These are phyloP conservation scores for Pleurozium schreberi DNA, from an alignment of 225 moss, liverwort and hornwort genomes.

Conservation along the genomic window DNA sequence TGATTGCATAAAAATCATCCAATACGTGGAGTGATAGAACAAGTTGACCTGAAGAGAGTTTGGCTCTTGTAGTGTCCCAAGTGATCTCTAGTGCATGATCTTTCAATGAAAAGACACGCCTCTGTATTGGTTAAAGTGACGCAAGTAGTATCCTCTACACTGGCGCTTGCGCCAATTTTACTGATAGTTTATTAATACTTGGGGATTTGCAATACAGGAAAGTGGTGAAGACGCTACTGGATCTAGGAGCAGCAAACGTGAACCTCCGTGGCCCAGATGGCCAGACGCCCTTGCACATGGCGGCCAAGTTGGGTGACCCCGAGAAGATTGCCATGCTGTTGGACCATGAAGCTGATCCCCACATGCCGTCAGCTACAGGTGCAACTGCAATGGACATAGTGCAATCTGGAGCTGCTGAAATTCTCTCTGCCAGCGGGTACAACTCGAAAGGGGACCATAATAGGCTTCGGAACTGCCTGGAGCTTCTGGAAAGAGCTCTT, in stretches of 20 bases:
- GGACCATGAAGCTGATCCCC: constrained; percentile 45
- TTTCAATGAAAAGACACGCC: not conserved
- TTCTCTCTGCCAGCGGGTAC: constrained; percentile 27
- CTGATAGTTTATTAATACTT: not conserved
- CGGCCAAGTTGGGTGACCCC: constrained; percentile 39
- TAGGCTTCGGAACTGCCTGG: constrained; percentile 26
- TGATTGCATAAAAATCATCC: not conserved
- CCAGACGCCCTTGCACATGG: constrained; percentile 36
- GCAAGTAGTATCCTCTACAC: not conserved
- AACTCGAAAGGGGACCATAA: constrained; percentile 37
- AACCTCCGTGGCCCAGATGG: constrained; percentile 35
- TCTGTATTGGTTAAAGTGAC: not conserved
- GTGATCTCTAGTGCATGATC: not conserved
- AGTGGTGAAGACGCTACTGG: constrained; percentile 49
- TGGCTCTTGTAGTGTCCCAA: not conserved
- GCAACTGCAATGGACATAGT: constrained; percentile 61
- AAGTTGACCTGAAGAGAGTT: not conserved
- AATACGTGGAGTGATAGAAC: not conserved
- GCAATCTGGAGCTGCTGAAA: constrained; percentile 31
- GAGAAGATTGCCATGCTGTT: constrained; percentile 57
- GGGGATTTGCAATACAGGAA: constrained; percentile 13
- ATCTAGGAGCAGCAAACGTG: constrained; percentile 46
- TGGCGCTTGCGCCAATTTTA: not conserved
- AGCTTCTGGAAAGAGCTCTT: constrained; percentile 33
- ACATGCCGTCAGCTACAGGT: constrained; percentile 28